Evolutionary conservation across 202 grass and related monocot genomes (phyloP).

Genomic region (Alloteropsis angusta): DNA sequence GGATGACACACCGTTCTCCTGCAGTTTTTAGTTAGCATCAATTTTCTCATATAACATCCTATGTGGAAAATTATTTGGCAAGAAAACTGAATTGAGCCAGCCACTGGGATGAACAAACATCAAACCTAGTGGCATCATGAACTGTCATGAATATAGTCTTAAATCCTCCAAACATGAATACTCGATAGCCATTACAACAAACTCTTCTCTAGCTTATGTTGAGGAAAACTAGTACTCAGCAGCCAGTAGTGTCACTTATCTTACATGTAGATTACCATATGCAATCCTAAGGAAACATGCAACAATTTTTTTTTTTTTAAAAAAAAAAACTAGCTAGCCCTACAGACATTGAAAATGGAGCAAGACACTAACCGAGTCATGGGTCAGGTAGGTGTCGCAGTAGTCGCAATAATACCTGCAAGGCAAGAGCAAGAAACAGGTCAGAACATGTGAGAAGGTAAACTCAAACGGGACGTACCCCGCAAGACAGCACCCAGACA

Average conservation of each 20-base stretch:
- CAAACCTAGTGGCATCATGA: not conserved
- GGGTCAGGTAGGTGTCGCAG: constrained; percentile 94
- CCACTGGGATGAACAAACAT: not conserved
- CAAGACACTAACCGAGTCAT: constrained; percentile 68
- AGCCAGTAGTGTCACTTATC: not conserved
- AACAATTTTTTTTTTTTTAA: too few species aligned
- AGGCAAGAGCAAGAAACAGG: constrained; percentile 4
- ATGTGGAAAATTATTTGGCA: not conserved
- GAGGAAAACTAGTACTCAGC: not conserved
- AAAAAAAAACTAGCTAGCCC: not conserved
- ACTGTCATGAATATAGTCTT: not conserved
- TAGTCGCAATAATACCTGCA: constrained; percentile 96
- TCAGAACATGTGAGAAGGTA: not conserved
- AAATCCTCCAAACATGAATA: not conserved
- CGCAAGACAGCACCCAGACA: not conserved
- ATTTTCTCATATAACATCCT: not conserved
- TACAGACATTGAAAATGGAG: not conserved
- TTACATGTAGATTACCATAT: not conserved
- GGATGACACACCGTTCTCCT: not conserved
- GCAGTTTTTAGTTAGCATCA: not conserved
- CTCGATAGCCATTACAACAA: not conserved
- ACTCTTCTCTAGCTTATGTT: too few species aligned
- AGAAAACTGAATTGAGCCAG: not conserved
- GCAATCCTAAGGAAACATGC: not conserved
- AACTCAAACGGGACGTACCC: not conserved